These are phyloP conservation scores for Hortiboletus campestris DNA, from an alignment of 768 basidiomycete species.

Conservation along the genomic window DNA sequence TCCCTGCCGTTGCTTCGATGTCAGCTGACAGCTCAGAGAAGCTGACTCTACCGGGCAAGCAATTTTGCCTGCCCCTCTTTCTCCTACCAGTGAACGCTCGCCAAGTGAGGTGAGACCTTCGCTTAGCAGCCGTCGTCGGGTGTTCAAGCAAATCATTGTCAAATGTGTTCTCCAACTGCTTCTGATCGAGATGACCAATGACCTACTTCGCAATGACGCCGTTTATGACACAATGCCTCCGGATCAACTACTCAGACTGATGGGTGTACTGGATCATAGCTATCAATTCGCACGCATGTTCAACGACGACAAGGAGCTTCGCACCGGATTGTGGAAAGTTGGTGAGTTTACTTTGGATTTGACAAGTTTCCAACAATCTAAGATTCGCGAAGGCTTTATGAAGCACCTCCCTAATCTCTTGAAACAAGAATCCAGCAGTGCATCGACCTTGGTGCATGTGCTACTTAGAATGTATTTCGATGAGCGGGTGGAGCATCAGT, in stretches of 20 bases:
- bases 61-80: constrained; percentile 86
- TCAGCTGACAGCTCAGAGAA: constrained; percentile 5
- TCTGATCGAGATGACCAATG: constrained; percentile 96
- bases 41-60: constrained; percentile 59
- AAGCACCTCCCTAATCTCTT: constrained; percentile 96
- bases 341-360: constrained; percentile 54
- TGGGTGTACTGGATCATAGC: constrained; percentile 94
- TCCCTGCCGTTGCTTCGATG: not conserved
- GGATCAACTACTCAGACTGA: constrained; percentile 86
- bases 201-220: constrained; percentile 86
- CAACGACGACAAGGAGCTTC: constrained; percentile 96
- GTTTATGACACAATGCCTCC: constrained; percentile 95
- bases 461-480: constrained; percentile 94
- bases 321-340: constrained; percentile 99
- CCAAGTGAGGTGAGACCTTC: constrained; percentile 51
- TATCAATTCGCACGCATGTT: constrained; percentile 97
- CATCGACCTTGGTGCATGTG: constrained; percentile 90
- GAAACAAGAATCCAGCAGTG: constrained; percentile 97
- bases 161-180: constrained; percentile 98
- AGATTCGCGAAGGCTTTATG: constrained; percentile 82
- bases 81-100: constrained; percentile 61
- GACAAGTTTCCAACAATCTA: not conserved
- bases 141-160: constrained; percentile 98
- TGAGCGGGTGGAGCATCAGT: constrained; percentile 81
- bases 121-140: constrained; percentile 68